Percentiles rank a stretch among this genome's conserved stretches.
These are phyloP conservation scores for Gliomastix tumulicola DNA, from an alignment of 2,329 filamentous ascomycete genomes.

Conservation along the genomic window DNA sequence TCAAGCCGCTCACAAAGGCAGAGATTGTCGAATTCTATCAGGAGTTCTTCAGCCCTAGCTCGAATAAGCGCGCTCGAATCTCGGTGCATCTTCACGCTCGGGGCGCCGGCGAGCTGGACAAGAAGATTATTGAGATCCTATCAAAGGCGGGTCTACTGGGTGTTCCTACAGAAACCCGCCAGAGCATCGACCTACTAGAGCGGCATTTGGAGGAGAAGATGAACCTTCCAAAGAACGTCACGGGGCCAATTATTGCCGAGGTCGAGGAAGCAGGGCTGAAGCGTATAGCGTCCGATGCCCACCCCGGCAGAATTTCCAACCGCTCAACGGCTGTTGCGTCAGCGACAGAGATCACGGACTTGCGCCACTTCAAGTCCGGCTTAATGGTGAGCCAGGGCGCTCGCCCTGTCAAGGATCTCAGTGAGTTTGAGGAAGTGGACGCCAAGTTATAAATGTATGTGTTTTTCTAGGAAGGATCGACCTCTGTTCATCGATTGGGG, in stretches of 20 bases:
- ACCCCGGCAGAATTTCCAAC: constrained; percentile 31
- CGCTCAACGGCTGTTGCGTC: constrained; percentile 30
- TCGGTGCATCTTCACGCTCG: constrained; percentile 80
- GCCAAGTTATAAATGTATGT: constrained; percentile 68
- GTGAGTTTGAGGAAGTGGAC: constrained; percentile 79
- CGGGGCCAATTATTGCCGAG: constrained; percentile 27
- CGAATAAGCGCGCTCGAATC: constrained; percentile 69
- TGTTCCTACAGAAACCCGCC: constrained; percentile 31
- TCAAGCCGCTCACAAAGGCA: constrained; percentile 68
- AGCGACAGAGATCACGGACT: constrained; percentile 62
- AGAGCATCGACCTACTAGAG: constrained; percentile 42
- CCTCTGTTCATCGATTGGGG: no score
- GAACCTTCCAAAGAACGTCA: constrained; percentile 19
- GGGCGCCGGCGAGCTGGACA: constrained; percentile 37
- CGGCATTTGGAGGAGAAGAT: constrained; percentile 45
- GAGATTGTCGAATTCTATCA: constrained; percentile 78
- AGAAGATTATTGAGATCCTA: constrained; percentile 33
- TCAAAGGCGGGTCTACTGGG: constrained; percentile 24
- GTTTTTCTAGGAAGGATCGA: no score
- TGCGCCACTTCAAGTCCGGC: constrained; percentile 72
- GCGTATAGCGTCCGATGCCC: constrained; percentile 22
- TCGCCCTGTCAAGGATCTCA: constrained; percentile 65
- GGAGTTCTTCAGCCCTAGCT: constrained; percentile 67
- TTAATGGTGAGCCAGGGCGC: constrained; percentile 68
- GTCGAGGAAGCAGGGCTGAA: constrained; percentile 35